phyloP scores from a whole-genome alignment of 495 filamentous ascomycete genomes.

The Penicillium samsonianum region DNA sequence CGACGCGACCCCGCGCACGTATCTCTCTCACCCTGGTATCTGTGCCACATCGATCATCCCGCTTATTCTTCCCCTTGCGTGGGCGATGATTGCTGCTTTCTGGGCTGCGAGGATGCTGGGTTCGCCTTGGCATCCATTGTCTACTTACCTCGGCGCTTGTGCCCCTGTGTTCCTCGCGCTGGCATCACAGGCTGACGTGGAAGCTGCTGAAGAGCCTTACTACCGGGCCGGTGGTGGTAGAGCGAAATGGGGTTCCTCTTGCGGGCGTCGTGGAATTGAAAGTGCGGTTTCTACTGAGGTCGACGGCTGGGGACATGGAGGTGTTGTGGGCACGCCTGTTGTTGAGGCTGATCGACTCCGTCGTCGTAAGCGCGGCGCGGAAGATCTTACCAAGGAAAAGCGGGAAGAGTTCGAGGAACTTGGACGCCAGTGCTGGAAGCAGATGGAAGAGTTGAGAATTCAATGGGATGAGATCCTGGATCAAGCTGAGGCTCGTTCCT shows the following conservation, averaged over 20 bases:
- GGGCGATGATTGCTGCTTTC: constrained; percentile 63
- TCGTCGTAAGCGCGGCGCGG: constrained; percentile 57
- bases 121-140: constrained; percentile 81
- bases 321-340: constrained; percentile 56
- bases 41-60: constrained; percentile 79
- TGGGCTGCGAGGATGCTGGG: constrained; percentile 76
- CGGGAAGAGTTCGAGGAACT: constrained; percentile 71
- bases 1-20: constrained; percentile 44
- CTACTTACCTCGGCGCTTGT: constrained; percentile 73
- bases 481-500: constrained; percentile 29
- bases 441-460: constrained; percentile 80
- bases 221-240: constrained; percentile 49
- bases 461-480: constrained; percentile 72
- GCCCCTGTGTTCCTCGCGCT: constrained; percentile 80
- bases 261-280: constrained; percentile 56
- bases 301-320: constrained; percentile 82
- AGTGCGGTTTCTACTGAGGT: constrained; percentile 71
- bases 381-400: constrained; percentile 62
- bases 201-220: constrained; percentile 56
- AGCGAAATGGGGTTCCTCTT: constrained; percentile 83
- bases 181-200: constrained; percentile 63
- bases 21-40: constrained; percentile 85
- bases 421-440: constrained; percentile 71
- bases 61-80: constrained; percentile 63
- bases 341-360: constrained; percentile 48